These are phyloP conservation scores for Phaeophleospora eucalypticola DNA, from an alignment of 2,329 filamentous ascomycete species.

Conservation along the genomic window DNA sequence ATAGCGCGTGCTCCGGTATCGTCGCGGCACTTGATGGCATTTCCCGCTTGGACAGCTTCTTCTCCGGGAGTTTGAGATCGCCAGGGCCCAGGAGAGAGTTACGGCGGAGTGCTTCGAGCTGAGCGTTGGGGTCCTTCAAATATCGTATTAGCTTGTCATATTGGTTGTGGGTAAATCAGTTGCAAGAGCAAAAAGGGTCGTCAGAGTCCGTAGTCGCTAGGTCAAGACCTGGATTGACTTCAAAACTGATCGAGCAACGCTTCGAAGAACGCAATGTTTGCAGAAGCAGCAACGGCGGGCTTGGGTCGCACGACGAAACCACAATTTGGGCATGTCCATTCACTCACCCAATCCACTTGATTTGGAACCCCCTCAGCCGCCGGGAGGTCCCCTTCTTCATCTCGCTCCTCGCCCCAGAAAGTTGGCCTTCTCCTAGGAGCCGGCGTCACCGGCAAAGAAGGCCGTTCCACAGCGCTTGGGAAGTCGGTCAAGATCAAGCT, in stretches of 20 bases:
- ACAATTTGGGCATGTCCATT: conserved; percentile 55
- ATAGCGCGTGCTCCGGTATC: conserved; percentile 20
- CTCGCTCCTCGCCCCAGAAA: conserved; percentile 62
- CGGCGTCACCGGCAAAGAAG: conserved; percentile 85
- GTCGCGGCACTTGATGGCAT: conserved; percentile 30
- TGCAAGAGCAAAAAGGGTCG: background rate
- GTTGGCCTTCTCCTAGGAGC: conserved; percentile 68
- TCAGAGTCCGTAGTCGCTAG: conserved; percentile 4
- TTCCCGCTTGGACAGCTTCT: conserved; percentile 26
- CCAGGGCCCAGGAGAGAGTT: conserved; percentile 37
- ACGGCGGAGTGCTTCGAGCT: conserved; percentile 46
- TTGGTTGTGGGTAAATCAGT: background rate
- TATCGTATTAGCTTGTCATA: conserved; percentile 12
- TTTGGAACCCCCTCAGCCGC: conserved; percentile 76
- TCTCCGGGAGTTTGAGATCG: conserved; percentile 28
- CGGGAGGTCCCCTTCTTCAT: conserved; percentile 60
- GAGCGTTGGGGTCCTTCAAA: conserved; percentile 42
- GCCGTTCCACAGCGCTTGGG: conserved; percentile 73
- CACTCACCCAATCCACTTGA: conserved; percentile 94
- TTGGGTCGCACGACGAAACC: conserved; percentile 27
- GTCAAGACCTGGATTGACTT: conserved; percentile 2
- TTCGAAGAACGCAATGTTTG: conserved; percentile 1
- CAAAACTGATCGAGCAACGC: conserved; percentile 2
- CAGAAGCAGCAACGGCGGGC: background rate
- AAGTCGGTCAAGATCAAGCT: conserved; percentile 80